Evolutionary conservation across 306 rosid genomes (phyloP), one percentile per base, ranked within the genome.

Genomic region (Rosa rugosa): DNA sequence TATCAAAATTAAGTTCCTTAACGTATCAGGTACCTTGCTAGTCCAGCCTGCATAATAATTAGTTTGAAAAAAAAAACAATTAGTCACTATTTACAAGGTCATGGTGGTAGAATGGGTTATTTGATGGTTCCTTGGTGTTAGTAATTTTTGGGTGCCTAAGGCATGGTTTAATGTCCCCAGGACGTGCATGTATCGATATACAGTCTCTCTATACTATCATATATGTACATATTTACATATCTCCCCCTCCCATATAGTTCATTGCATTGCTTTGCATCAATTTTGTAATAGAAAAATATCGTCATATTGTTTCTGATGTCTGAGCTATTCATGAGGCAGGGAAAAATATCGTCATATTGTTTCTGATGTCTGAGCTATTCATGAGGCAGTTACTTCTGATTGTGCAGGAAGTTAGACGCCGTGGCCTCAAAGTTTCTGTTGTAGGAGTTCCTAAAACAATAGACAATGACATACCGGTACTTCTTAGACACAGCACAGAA

Each of bases 361-460:
- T 45, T 69, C 78, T 23, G 18, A 27, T 64, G 44, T 45, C 40
- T 69, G n/a, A 44, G 69, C 50, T 44, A 75, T 34, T 57, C 57
- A n/a, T 79, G 11, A 45, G 47, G 59, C 14, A 68, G 45, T 36
- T 22, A 31, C 45, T 36, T 45, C 67, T 5, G 23, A 45, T 67
- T 75, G 60, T 59, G 66, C 77, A 86, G 89, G 89, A 86, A 81
- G 57, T 86, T 70, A 86, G 85, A 75, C 80, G 69, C 57, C 87
- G 89, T 22, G 89, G 89, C 62, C 89, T 86, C 18, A 83, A 86
- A 86, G 87, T 83, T 78, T 80, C 85, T 16, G 87, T 86, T 77
- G 85, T 60, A 38, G 89, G 89, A 83, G 79, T 86, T 72, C 89
- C 89, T 34, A 86, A 86, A 57, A 86, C 89, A 69, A 86, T 86